Evolutionary conservation across 2,329 filamentous ascomycete genomes (phyloP).

Genomic region (Trichoderma citrinoviride): DNA sequence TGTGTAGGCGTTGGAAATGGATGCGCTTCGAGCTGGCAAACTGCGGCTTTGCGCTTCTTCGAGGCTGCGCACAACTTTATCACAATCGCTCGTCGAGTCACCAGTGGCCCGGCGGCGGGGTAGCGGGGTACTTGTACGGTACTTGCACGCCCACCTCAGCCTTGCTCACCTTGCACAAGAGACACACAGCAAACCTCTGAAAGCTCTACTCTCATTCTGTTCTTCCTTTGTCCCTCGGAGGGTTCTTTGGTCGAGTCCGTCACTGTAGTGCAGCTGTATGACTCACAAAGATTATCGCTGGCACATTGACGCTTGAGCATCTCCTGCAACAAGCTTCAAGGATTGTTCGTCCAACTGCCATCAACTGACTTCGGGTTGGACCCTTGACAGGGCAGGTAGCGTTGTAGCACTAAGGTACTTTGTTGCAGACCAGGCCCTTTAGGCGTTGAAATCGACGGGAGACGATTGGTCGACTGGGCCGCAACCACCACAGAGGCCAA

Average conservation of each 20-base stretch:
- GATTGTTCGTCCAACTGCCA: no score
- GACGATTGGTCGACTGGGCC: neutral
- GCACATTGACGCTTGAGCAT: no score
- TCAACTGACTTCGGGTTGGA: neutral
- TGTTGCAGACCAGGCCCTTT: neutral
- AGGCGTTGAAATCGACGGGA: neutral
- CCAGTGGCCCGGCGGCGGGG: conserved; percentile 33
- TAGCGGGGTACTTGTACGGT: conserved; percentile 34
- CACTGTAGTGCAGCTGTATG: neutral
- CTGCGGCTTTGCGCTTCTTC: neutral
- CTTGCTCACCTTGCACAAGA: neutral
- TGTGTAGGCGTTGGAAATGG: neutral
- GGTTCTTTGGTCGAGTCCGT: neutral
- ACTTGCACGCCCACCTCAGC: conserved; percentile 21
- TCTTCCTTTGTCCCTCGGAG: no score
- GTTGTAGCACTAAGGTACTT: conserved; percentile 4
- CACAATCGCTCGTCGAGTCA: conserved; percentile 15
- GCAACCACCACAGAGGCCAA: neutral
- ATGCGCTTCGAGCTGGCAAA: neutral
- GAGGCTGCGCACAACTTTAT: neutral
- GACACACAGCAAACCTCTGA: neutral
- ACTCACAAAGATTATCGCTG: neutral
- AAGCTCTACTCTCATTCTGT: neutral
- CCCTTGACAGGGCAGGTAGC: neutral
- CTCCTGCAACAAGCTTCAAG: no score